A percentile compares a stretch with the other conserved stretches of the same genome.
phyloP scores from a whole-genome alignment of 805 yeast genomes.

The Lipomyces kockii region DNA sequence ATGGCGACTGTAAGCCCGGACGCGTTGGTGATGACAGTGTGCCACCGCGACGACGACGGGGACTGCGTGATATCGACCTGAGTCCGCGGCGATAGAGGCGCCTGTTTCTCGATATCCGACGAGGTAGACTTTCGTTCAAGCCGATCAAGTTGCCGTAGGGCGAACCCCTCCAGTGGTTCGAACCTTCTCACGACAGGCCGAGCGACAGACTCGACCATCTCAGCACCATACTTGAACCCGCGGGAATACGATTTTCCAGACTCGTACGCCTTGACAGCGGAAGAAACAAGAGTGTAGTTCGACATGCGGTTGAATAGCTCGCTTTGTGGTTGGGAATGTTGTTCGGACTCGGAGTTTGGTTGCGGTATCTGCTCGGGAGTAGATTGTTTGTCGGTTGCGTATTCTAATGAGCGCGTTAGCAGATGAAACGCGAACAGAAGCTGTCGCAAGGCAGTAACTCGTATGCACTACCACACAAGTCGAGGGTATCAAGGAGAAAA shows the following conservation, averaged over 20 bases:
- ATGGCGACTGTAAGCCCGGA: constrained; percentile 49
- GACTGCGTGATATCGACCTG: constrained; percentile 6
- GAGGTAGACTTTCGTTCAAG: constrained; percentile 25
- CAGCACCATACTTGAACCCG: constrained; percentile 63
- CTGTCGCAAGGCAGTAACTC: too few relatives aligned
- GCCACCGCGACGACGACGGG: constrained; percentile 20
- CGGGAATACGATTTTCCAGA: constrained; percentile 51
- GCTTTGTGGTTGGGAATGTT: constrained; percentile 11
- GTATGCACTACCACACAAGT: not conserved
- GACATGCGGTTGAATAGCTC: constrained; percentile 37
- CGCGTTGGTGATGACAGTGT: constrained; percentile 34
- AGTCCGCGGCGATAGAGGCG: not conserved
- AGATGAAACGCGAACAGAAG: not conserved
- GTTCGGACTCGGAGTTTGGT: not conserved
- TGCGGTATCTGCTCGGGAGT: constrained; percentile 10
- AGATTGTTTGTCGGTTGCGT: not conserved
- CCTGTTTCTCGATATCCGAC: constrained; percentile 9
- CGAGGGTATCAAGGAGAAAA: not conserved
- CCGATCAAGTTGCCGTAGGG: constrained; percentile 39
- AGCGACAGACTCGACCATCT: constrained; percentile 57
- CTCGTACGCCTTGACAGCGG: constrained; percentile 45
- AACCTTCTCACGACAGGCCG: constrained; percentile 54
- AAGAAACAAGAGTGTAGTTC: constrained; percentile 40
- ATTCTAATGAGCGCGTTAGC: constrained; percentile 1
- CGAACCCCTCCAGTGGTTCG: constrained; percentile 45